Conservation (phyloP, 495 filamentous ascomycete species). For the Cryomyces minteri region DNA sequence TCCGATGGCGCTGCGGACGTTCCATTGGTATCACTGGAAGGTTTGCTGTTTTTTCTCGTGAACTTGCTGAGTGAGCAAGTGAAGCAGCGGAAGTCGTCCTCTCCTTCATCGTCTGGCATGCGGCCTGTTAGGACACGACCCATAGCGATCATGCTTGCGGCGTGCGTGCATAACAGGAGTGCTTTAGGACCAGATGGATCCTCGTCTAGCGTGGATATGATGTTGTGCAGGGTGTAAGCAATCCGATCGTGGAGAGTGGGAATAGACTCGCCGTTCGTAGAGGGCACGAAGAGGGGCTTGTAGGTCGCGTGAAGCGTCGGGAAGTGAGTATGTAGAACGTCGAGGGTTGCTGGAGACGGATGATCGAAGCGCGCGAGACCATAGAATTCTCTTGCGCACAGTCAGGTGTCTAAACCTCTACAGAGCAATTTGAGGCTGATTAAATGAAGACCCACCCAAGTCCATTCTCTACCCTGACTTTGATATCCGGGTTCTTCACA, state of each 20-base stretch:
- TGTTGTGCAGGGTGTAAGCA: constrained; percentile 44
- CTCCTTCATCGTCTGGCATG: constrained; percentile 47
- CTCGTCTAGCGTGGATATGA: constrained; percentile 55
- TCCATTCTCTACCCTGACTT: constrained; percentile 54
- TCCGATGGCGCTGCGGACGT: neutral
- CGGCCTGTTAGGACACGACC: constrained; percentile 60
- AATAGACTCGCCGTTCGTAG: constrained; percentile 56
- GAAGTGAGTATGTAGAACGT: constrained; percentile 44
- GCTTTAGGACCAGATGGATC: constrained; percentile 34
- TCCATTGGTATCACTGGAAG: neutral
- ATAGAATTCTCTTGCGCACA: constrained; percentile 59
- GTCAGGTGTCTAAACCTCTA: neutral
- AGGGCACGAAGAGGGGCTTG: constrained; percentile 41
- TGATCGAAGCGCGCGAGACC: constrained; percentile 66
- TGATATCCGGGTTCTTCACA: constrained; percentile 11
- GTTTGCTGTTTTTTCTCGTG: constrained; percentile 15
- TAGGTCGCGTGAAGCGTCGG: constrained; percentile 31
- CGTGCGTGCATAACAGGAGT: constrained; percentile 76
- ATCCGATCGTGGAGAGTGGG: constrained; percentile 60
- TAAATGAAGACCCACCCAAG: constrained; percentile 31
- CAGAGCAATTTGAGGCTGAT: neutral
- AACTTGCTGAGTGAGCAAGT: constrained; percentile 66
- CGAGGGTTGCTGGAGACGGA: constrained; percentile 48
- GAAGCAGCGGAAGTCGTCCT: constrained; percentile 72
- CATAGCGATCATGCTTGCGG: constrained; percentile 69